A percentile compares a stretch with the other conserved stretches of the same genome.
These are phyloP conservation scores for Citrullus mucosospermus DNA, from an alignment of 306 rosid species.

Conservation along the genomic window DNA sequence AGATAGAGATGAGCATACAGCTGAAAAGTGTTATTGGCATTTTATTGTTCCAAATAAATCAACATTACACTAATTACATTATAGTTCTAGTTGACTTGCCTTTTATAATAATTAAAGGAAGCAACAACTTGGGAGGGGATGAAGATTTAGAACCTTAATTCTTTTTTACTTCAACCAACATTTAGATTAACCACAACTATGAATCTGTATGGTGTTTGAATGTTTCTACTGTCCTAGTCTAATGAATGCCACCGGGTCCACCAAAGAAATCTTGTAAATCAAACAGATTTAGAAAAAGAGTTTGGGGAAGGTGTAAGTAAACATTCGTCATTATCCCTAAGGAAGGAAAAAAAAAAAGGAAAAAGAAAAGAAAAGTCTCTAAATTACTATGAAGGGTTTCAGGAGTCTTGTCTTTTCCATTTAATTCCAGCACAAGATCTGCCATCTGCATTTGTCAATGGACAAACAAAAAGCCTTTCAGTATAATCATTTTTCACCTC, in stretches of 20 bases:
- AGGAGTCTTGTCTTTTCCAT: background rate
- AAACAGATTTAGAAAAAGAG: background rate
- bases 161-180: background rate
- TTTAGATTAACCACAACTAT: background rate
- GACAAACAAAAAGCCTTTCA: conserved; percentile 18
- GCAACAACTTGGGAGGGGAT: background rate
- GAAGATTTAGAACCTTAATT: background rate
- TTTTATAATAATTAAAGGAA: background rate
- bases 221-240: background rate
- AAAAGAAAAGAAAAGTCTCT: background rate
- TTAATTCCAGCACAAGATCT: background rate
- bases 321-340: background rate
- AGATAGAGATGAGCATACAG: background rate
- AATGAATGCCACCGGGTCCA: background rate
- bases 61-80: background rate
- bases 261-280: background rate
- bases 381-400: background rate
- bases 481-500: conserved; percentile 28
- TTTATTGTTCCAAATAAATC: background rate
- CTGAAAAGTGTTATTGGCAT: background rate
- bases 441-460: conserved; percentile 2
- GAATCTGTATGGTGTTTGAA: background rate
- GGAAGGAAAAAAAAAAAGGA: too few relatives aligned
- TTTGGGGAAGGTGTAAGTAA: background rate
- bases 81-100: background rate